A percentile compares a stretch with the other conserved stretches of the same genome.
These are phyloP conservation scores for Blumeriella jaapii DNA, from an alignment of 2,329 filamentous ascomycete genomes.

Conservation along the genomic window DNA sequence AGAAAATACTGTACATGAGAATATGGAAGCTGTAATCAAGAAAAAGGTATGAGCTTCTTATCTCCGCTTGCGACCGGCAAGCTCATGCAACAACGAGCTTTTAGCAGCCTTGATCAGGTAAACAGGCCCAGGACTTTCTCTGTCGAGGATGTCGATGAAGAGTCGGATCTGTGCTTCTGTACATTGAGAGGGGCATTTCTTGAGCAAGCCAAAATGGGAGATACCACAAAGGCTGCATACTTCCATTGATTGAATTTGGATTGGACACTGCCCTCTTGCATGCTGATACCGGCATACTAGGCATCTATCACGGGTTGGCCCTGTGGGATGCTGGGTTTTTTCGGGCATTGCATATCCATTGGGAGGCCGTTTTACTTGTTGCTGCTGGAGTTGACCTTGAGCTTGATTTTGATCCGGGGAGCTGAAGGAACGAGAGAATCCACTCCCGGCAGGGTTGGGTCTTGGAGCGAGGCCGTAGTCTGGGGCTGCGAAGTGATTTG, in stretches of 20 bases:
- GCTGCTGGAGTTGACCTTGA: neutral
- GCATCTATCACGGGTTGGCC: conserved; percentile 31
- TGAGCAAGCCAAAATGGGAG: conserved; percentile 43
- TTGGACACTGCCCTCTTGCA: conserved; percentile 43
- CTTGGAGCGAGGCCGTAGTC: conserved; percentile 1
- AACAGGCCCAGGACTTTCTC: conserved; percentile 39
- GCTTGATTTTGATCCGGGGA: neutral
- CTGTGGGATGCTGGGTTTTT: conserved; percentile 1
- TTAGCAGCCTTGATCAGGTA: conserved; percentile 34
- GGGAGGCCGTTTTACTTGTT: neutral
- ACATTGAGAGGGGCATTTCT: conserved; percentile 49
- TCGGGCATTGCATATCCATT: neutral
- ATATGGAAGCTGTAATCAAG: too few relatives aligned
- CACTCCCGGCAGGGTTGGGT: neutral
- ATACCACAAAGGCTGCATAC: conserved; percentile 53
- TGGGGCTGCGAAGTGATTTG: neutral
- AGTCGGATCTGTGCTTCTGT: conserved; percentile 50
- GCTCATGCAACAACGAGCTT: conserved; percentile 2
- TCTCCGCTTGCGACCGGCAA: too few relatives aligned
- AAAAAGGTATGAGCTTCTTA: too few relatives aligned
- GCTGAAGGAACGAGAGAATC: neutral
- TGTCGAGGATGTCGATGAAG: conserved; percentile 52
- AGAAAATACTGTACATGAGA: too few relatives aligned
- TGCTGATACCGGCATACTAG: conserved; percentile 43
- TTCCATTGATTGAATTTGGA: conserved; percentile 47